These are phyloP conservation scores for Micractinium sp. DNA, from an alignment of 139 green algal species.

Conservation along the genomic window DNA sequence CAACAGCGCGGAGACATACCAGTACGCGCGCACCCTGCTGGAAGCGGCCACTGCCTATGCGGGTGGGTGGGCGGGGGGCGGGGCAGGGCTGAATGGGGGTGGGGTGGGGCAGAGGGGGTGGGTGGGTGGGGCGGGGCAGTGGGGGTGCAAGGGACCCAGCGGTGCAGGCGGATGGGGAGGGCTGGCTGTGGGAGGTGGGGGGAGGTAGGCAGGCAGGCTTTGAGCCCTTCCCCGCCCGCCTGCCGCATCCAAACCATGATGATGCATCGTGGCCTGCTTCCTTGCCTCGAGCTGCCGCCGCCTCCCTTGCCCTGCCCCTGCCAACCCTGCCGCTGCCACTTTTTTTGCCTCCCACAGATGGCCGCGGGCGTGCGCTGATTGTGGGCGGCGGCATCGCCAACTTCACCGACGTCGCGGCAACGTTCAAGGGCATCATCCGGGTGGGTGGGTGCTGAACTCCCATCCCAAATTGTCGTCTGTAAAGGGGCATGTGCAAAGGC, in stretches of 20 bases:
- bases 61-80: background rate
- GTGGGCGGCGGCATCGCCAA: conserved; percentile 96
- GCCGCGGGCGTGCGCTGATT: conserved; percentile 77
- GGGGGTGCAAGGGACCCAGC: background rate
- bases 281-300: background rate
- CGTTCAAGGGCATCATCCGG: conserved; percentile 93
- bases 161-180: background rate
- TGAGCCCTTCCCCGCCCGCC: too few species aligned
- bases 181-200: too few species aligned
- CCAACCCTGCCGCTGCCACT: background rate
- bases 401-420: conserved; percentile 96
- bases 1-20: conserved; percentile 73
- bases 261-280: background rate
- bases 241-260: too few species aligned
- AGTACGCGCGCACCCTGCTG: conserved; percentile 63
- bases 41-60: conserved; percentile 71
- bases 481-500: too few species aligned
- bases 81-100: background rate
- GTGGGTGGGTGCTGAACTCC: background rate
- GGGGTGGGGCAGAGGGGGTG: too few species aligned
- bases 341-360: conserved; percentile 52
- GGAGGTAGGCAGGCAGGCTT: too few species aligned
- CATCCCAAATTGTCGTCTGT: background rate
- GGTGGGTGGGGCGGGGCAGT: background rate
- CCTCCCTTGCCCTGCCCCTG: background rate